Base-by-base conservation (phyloP, 805 yeast species). In the Kodamaea nitidulidarum region DNA sequence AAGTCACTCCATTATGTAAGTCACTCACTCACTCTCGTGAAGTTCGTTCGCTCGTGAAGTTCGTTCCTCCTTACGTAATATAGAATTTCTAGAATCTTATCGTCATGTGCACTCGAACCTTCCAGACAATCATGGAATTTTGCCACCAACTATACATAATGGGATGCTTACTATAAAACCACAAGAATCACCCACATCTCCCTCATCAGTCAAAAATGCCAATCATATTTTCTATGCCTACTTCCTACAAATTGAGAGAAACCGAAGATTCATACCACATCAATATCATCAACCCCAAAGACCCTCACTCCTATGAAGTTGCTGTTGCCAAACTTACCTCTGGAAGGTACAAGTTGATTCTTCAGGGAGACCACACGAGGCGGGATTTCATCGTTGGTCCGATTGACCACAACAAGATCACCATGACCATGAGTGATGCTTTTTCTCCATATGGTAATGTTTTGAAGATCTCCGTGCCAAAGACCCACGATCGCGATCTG, bases 231-330 rank as follows among this genome's bases (percentile, higher is more conserved):
- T 18, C 24, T 32, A 14, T 20, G 25, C 35, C 35, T 9, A 18
- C 35, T 12, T 7, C 27, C 4, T 32, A n/a, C 26, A 24, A 20
- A 9, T 30, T 37, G 35, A 37, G 20, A 11, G 40, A 37, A 12
- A n/a, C 40, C 11, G 15, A 24, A 3, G 11, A 24, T 4, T 16
- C 36, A 2, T 37, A 31, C 33, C 30, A 38, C 6, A 27, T 38
- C 10, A 32, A 15, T 22, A 28, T 38, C 15, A 31, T 27, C 11
- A 32, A 27, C 29, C 41, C 41, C 11, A 3, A 12, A 8, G 33
- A 38, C 25, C 36, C 36, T 3, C 15, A 15, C 3, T 36, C 41
- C 12, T 45, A 45, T 21, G 49, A 45, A 12, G 43, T 42, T 10
- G 32, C 40, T 9, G 43, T 35, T 5, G 32, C 38, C 4, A 40